Evolutionary conservation across 2,329 filamentous ascomycete species (phyloP).

Genomic region (Colletotrichum sp.): DNA sequence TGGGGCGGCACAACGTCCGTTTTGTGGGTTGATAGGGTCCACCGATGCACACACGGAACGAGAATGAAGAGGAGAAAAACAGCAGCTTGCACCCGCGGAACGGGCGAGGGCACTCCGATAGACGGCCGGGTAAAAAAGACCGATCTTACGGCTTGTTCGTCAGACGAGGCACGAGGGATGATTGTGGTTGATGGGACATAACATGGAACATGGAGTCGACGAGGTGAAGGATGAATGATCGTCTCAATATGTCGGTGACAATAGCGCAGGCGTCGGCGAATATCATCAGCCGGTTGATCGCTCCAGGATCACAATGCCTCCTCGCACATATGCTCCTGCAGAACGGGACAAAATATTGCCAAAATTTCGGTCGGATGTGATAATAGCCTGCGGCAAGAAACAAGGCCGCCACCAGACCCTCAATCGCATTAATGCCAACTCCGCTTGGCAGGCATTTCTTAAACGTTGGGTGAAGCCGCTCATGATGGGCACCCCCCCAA

Average conservation of each 20-base stretch:
- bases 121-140: slow-evolving; percentile 8
- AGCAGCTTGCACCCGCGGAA: neutral
- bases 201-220: neutral
- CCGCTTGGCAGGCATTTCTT: slow-evolving; percentile 13
- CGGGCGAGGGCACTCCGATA: neutral
- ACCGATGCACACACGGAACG: neutral
- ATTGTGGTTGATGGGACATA: neutral
- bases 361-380: neutral
- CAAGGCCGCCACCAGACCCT: neutral
- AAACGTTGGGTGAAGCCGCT: slow-evolving; percentile 1
- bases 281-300: neutral
- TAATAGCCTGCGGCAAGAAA: neutral
- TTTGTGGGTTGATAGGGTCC: neutral
- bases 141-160: neutral
- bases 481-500: neutral
- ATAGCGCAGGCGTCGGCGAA: neutral
- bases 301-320: neutral
- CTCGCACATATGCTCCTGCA: neutral
- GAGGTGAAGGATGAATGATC: neutral
- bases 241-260: neutral
- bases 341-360: neutral
- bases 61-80: neutral
- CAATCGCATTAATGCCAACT: neutral
- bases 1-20: neutral
- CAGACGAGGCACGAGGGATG: neutral